These are phyloP conservation scores for Colletotrichum sp. DNA, from an alignment of 2,329 filamentous ascomycete genomes.

Conservation along the genomic window DNA sequence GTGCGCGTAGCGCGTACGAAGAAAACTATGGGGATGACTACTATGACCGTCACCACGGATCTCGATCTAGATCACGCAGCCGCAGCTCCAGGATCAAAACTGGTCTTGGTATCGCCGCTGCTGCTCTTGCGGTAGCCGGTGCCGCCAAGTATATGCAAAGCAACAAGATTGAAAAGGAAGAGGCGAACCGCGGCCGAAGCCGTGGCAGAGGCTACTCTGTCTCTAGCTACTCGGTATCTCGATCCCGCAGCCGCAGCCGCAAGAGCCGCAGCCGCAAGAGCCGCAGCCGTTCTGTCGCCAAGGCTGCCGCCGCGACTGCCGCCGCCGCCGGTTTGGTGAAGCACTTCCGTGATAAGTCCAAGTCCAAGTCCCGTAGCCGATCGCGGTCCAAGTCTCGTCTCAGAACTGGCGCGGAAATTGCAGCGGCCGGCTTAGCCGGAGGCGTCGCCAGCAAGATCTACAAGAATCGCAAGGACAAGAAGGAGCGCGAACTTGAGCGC, in stretches of 20 bases:
- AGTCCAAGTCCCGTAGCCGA: conserved; percentile 30
- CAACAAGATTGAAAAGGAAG: conserved; percentile 64
- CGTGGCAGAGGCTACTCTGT: conserved; percentile 46
- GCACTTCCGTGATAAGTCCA: conserved; percentile 53
- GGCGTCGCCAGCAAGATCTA: conserved; percentile 66
- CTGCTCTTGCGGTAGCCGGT: conserved; percentile 67
- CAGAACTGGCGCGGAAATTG: conserved; percentile 63
- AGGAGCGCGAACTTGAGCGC: conserved; percentile 48
- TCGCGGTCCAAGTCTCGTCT: conserved; percentile 52
- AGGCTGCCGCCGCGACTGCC: conserved; percentile 61
- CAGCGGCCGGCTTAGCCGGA: conserved; percentile 62
- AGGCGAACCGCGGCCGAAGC: conserved; percentile 59
- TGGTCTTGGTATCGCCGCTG: conserved; percentile 65
- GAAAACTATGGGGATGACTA: conserved; percentile 11
- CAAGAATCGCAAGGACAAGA: conserved; percentile 65
- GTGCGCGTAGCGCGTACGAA: conserved; percentile 65
- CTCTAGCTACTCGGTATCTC: conserved; percentile 39
- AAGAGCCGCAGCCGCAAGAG: conserved; percentile 46
- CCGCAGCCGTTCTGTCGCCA: conserved; percentile 56
- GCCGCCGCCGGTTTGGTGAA: conserved; percentile 63
- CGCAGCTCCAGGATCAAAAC: conserved; percentile 57
- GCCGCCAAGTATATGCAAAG: conserved; percentile 68
- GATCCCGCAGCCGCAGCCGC: conserved; percentile 42
- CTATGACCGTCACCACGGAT: conserved; percentile 45
- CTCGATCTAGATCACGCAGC: conserved; percentile 33